These are phyloP conservation scores for Fusarium sp. DNA, from an alignment of 2,329 filamentous ascomycete genomes.

Conservation along the genomic window DNA sequence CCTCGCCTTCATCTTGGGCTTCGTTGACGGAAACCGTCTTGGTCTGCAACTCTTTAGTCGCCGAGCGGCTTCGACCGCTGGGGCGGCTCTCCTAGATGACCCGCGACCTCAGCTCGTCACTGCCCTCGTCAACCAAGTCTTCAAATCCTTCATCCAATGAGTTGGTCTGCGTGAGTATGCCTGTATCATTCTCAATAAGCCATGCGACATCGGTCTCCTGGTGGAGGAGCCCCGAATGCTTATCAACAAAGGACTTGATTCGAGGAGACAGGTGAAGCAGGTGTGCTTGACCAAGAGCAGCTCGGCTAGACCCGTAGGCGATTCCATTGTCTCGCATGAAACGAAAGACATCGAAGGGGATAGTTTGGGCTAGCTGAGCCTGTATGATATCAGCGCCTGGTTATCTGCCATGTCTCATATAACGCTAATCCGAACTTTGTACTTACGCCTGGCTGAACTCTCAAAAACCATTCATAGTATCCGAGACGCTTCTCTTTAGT, in stretches of 20 bases:
- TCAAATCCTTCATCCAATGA: slow-evolving; percentile 5
- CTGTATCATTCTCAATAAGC: slow-evolving; percentile 51
- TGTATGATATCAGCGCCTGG: slow-evolving; percentile 42
- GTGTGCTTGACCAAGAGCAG: slow-evolving; percentile 57
- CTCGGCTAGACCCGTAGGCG: slow-evolving; percentile 75
- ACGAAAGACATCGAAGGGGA: slow-evolving; percentile 87
- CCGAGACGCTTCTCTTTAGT: slow-evolving; percentile 79
- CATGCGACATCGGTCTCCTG: slow-evolving; percentile 61
- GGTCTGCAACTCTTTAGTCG: slow-evolving; percentile 32
- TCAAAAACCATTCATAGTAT: slow-evolving; percentile 69
- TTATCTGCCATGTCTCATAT: background rate
- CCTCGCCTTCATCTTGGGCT: slow-evolving; percentile 25
- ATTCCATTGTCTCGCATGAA: slow-evolving; percentile 88
- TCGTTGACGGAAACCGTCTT: slow-evolving; percentile 14
- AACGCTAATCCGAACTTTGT: background rate
- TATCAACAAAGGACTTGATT: slow-evolving; percentile 59
- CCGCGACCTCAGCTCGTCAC: slow-evolving; percentile 27
- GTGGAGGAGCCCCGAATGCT: slow-evolving; percentile 57
- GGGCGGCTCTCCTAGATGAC: slow-evolving; percentile 40
- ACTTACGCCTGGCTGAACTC: slow-evolving; percentile 69
- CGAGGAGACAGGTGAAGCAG: slow-evolving; percentile 58
- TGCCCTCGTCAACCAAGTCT: slow-evolving; percentile 18
- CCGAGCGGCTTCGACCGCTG: slow-evolving; percentile 20
- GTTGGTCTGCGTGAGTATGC: background rate
- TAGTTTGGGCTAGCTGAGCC: slow-evolving; percentile 66